Evolutionary conservation across 805 yeast species (phyloP).

Genomic region (Groenewaldozyma tartarivorans): DNA sequence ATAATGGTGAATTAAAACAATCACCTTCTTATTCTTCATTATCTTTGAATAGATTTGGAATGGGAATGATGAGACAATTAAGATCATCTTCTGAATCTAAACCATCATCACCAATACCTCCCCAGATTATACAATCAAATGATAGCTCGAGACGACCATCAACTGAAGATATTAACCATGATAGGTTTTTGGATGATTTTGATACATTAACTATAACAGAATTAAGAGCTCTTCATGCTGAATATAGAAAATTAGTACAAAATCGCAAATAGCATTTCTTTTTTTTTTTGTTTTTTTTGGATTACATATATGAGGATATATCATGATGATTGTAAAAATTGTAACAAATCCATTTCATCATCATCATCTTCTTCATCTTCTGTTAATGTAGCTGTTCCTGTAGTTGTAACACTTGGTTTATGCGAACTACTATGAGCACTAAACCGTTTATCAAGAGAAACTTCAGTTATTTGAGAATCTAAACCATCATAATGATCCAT

Average conservation of each 20-base stretch:
- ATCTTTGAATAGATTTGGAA: slow-evolving; percentile 10
- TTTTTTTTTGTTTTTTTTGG: too few species aligned
- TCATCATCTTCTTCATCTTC: background rate
- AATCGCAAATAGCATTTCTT: slow-evolving; percentile 22
- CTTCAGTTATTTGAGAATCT: too few species aligned
- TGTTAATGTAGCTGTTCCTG: too few species aligned
- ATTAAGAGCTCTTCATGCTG: slow-evolving; percentile 26
- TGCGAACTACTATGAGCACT: too few species aligned
- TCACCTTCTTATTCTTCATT: slow-evolving; percentile 1
- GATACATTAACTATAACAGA: slow-evolving; percentile 28
- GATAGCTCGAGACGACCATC: background rate
- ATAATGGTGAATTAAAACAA: background rate
- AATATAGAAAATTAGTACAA: slow-evolving; percentile 29
- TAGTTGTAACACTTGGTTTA: too few species aligned
- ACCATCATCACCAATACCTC: background rate
- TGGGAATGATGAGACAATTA: slow-evolving; percentile 13
- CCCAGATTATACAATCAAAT: too few species aligned
- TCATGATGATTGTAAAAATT: background rate
- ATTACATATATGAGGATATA: too few species aligned
- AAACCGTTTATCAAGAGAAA: too few species aligned
- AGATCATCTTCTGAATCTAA: slow-evolving; percentile 10
- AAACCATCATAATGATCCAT: too few species aligned
- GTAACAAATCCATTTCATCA: background rate
- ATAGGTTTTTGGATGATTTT: slow-evolving; percentile 18
- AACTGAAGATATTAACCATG: slow-evolving; percentile 12